Percentiles rank a stretch among this genome's conserved stretches.
Conservation (phyloP, 2,329 filamentous ascomycete species). For the Juglanconis juglandina region DNA sequence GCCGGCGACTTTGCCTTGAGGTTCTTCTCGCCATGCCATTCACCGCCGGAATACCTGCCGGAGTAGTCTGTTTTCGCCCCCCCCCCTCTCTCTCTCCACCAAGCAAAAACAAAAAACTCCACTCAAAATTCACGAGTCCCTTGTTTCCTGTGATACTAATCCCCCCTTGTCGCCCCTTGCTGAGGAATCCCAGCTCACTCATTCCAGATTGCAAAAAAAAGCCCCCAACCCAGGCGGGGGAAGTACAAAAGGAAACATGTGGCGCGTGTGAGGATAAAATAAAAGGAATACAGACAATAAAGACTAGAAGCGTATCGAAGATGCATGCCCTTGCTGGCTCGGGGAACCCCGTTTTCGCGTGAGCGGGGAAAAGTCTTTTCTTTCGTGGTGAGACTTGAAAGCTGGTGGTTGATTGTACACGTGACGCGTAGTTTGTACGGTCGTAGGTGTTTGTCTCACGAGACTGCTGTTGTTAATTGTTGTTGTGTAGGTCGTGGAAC, state of each 20-base stretch:
- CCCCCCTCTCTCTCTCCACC: not conserved
- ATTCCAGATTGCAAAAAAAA: not conserved
- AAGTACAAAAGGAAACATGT: constrained; percentile 8
- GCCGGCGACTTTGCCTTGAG: no score
- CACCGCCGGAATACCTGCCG: no score
- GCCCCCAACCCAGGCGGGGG: constrained; percentile 7
- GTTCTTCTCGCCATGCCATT: no score
- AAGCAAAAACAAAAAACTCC: constrained; percentile 5
- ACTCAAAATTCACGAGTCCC: not conserved
- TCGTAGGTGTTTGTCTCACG: not conserved
- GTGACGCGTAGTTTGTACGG: not conserved
- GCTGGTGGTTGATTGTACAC: constrained; percentile 17
- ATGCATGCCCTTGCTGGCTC: constrained; percentile 11
- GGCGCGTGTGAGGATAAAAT: constrained; percentile 7
- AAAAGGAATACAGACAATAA: constrained; percentile 16
- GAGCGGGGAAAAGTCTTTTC: constrained; percentile 25
- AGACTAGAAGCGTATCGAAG: constrained; percentile 19
- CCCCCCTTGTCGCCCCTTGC: not conserved
- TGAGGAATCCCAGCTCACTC: not conserved
- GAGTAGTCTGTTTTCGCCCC: not conserved
- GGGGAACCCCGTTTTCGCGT: constrained; percentile 24
- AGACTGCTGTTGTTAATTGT: not conserved
- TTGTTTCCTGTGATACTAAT: not conserved
- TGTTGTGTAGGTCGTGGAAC: not conserved
- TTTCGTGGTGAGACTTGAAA: constrained; percentile 22